Evolutionary conservation across 176 grass and related monocot species (phyloP), one percentile per base, ranked within the genome.

Genomic region (Luzula sylvatica): DNA sequence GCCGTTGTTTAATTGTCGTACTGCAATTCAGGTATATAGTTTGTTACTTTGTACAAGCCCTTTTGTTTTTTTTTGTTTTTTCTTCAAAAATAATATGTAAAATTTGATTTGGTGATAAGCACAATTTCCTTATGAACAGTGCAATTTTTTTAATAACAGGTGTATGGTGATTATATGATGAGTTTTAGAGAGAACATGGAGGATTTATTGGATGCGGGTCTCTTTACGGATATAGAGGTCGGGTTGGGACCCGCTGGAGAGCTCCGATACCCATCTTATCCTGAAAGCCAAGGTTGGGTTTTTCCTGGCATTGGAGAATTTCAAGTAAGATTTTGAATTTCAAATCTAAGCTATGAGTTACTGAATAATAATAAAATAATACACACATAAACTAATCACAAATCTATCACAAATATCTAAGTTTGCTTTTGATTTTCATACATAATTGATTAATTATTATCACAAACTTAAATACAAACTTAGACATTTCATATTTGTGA

Each of bases 261-360:
- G 42, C 58, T 94, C 26, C 83, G 88, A 61, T 94, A 94, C 72
- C 83, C 75, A 3, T 87, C 83, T 3, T 94, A 81, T 42, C 50
- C 79, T 3, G 15, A 77, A 46, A 52, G 14, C 40, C 88, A 94
- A 23, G 79, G 83, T 14, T 94, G 83, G 75, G 60, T 20, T 41
- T 94, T 83, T 78, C 83, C 88, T 21, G 88, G 88, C 54, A 87
- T 83, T 66, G 79, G 79, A 38, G 75, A 75, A 64, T 87, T 94
- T 57, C 83, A 83, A 46, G 88, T 78, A 72, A 9, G 23, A 3
- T 42, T 4, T 53, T 46, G 15, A 16, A 39, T 60, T 60, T 60
- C 5, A 44, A 45, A 23, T 44, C 12, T n/a, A n/a, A n/a, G n/a
- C n/a, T n/a, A n/a, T n/a, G n/a, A n/a, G n/a, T n/a, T n/a, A n/a